phyloP scores from a whole-genome alignment of 192 early-diverging fungal species.

The Coemansia sp. region DNA sequence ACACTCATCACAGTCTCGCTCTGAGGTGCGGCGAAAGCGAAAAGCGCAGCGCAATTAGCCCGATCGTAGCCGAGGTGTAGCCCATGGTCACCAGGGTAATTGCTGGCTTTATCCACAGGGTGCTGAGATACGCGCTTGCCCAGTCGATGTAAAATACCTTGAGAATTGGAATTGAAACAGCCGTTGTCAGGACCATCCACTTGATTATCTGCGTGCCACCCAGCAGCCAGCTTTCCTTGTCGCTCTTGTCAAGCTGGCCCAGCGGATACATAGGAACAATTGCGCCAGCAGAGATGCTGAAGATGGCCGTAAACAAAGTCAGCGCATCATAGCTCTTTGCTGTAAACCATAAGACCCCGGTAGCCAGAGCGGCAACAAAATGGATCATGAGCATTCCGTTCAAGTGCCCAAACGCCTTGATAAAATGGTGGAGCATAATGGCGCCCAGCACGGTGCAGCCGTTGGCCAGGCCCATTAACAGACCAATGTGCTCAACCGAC shows the following conservation, averaged over 20 bases:
- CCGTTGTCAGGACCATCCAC: constrained; percentile 44
- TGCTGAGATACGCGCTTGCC: constrained; percentile 29
- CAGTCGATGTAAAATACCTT: constrained; percentile 52
- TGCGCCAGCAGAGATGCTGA: constrained; percentile 43
- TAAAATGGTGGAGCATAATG: constrained; percentile 47
- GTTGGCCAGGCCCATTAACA: constrained; percentile 42
- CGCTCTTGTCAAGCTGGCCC: constrained; percentile 37
- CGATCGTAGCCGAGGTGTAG: constrained; percentile 34
- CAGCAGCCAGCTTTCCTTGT: constrained; percentile 46
- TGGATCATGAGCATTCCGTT: constrained; percentile 50
- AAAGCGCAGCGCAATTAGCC: constrained; percentile 36
- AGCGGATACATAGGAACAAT: constrained; percentile 50
- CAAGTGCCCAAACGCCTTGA: constrained; percentile 37
- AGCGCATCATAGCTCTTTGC: constrained; percentile 32
- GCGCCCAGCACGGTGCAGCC: constrained; percentile 41
- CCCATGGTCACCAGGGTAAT: constrained; percentile 26
- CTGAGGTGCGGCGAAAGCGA: constrained; percentile 43
- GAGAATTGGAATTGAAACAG: constrained; percentile 43
- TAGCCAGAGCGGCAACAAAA: constrained; percentile 19
- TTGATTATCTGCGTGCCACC: constrained; percentile 43
- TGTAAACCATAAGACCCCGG: constrained; percentile 22
- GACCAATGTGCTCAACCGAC: constrained; percentile 45
- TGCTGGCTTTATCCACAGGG: constrained; percentile 38
- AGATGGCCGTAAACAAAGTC: constrained; percentile 33
- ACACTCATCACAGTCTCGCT: constrained; percentile 11